These are phyloP conservation scores for Hortaea werneckii DNA, from an alignment of 2,329 filamentous ascomycete genomes.

Conservation along the genomic window DNA sequence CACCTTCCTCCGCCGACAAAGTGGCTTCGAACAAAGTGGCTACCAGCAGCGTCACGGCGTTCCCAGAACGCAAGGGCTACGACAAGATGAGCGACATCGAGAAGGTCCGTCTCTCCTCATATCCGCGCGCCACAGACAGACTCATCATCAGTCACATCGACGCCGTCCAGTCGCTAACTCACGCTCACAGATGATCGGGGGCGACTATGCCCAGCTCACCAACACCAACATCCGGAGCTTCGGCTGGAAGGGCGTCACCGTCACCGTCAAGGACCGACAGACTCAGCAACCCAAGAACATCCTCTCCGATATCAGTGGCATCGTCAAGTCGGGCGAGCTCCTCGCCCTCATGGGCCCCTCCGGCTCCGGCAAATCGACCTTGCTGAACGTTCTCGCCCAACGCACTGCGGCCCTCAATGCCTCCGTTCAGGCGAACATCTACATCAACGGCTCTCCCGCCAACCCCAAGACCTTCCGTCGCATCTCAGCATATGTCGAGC, in stretches of 20 bases:
- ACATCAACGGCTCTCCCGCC: conserved; percentile 53
- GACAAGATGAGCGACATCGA: conserved; percentile 36
- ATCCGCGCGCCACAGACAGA: too few relatives aligned
- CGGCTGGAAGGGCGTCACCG: conserved; percentile 56
- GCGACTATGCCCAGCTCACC: conserved; percentile 43
- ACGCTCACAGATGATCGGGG: conserved; percentile 32
- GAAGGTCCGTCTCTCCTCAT: too few relatives aligned
- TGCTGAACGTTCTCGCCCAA: conserved; percentile 69
- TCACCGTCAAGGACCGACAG: conserved; percentile 61
- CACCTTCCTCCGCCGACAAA: background rate
- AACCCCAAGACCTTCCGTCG: conserved; percentile 49
- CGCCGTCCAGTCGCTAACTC: too few relatives aligned
- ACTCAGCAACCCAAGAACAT: conserved; percentile 55
- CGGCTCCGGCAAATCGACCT: conserved; percentile 69
- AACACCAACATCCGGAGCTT: conserved; percentile 57
- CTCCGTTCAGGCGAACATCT: conserved; percentile 43
- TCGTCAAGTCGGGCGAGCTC: conserved; percentile 59
- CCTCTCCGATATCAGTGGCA: conserved; percentile 52
- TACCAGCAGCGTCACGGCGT: conserved; percentile 3
- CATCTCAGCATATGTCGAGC: conserved; percentile 71
- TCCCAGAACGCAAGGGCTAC: conserved; percentile 23
- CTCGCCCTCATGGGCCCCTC: conserved; percentile 72
- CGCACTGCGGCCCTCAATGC: conserved; percentile 45
- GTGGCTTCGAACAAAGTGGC: conserved; percentile 13
- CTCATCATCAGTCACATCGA: too few relatives aligned